Evolutionary conservation across 192 early-diverging fungal species (phyloP).

Genomic region (Backusella luteola): DNA sequence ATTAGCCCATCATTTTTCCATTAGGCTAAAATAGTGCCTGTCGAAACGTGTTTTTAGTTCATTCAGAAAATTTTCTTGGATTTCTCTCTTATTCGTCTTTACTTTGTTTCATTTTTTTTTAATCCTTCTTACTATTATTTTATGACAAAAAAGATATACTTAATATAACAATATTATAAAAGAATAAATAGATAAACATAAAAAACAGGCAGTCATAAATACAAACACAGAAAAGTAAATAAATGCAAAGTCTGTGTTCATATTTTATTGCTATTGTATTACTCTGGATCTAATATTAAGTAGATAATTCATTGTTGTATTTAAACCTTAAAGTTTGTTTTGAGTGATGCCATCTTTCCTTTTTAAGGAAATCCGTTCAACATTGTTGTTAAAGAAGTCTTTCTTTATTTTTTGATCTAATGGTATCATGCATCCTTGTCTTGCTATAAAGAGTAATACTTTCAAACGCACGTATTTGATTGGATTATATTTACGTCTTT

Average conservation of each 20-base stretch:
- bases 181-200: background rate
- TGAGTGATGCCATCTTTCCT: constrained; percentile 3
- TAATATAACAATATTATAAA: background rate
- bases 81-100: background rate
- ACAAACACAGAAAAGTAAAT: background rate
- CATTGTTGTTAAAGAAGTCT: background rate
- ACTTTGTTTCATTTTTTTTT: background rate
- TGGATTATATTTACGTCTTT: background rate
- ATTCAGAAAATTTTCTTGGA: background rate
- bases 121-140: too few species aligned
- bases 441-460: background rate
- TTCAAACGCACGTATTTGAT: background rate
- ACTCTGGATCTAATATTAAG: background rate
- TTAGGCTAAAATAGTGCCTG: background rate
- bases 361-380: background rate
- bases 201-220: background rate
- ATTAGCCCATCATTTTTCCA: background rate
- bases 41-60: background rate
- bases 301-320: background rate
- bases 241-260: background rate
- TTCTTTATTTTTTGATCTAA: background rate
- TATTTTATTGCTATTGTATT: background rate
- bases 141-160: too few species aligned
- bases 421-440: constrained; percentile 1
- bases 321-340: background rate